These are phyloP conservation scores for Handroanthus guayacan DNA, from an alignment of 257 asterid species.

Conservation along the genomic window DNA sequence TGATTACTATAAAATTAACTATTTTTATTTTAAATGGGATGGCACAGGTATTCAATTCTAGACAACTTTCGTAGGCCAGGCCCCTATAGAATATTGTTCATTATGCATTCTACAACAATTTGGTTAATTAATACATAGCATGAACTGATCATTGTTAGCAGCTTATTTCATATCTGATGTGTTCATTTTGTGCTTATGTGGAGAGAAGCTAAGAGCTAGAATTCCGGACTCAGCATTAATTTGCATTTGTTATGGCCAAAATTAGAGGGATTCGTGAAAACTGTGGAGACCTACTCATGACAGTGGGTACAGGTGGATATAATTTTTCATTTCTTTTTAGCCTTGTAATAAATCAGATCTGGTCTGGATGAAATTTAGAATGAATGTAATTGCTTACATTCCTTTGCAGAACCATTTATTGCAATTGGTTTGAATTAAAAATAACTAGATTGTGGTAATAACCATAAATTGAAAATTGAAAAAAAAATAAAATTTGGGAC, in stretches of 20 bases:
- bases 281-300: not conserved
- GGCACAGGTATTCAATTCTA: not conserved
- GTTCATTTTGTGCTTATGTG: not conserved
- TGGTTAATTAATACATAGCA: not conserved
- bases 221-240: not conserved
- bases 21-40: not conserved
- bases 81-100: not conserved
- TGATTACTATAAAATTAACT: not conserved
- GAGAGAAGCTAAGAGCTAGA: not conserved
- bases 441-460: too few relatives aligned
- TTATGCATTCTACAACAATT: not conserved
- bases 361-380: not conserved
- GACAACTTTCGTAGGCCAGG: not conserved
- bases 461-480: too few relatives aligned
- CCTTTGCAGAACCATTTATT: not conserved
- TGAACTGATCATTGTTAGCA: not conserved
- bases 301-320: not conserved
- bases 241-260: not conserved
- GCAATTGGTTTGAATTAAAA: too few relatives aligned
- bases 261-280: not conserved
- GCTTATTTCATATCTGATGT: not conserved
- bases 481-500: too few relatives aligned
- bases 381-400: not conserved
- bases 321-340: not conserved
- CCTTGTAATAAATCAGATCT: not conserved